Conservation (phyloP, 495 filamentous ascomycete species). For the Podospora comata region DNA sequence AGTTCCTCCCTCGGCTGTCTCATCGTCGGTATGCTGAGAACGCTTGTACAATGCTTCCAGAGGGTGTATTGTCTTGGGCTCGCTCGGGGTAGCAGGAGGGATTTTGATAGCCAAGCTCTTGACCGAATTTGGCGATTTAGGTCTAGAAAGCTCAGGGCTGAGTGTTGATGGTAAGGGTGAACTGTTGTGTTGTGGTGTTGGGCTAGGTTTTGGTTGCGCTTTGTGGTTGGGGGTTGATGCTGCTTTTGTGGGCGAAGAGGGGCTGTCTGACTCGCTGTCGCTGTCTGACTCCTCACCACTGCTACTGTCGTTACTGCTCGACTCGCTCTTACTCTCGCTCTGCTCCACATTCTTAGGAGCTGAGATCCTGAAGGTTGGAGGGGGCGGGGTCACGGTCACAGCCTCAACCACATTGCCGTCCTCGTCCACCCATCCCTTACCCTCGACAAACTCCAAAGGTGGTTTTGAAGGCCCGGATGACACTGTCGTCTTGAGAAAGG, state of each 20-base stretch:
- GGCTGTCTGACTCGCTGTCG: constrained; percentile 28
- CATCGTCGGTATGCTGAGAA: constrained; percentile 41
- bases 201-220: neutral
- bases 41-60: constrained; percentile 88
- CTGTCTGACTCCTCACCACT: constrained; percentile 15
- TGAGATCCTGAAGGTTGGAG: constrained; percentile 11
- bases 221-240: neutral
- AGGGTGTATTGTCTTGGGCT: constrained; percentile 69
- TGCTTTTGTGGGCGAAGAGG: constrained; percentile 26
- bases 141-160: constrained; percentile 27
- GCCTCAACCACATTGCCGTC: constrained; percentile 70
- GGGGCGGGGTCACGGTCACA: constrained; percentile 32
- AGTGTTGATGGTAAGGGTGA: constrained; percentile 21
- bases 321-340: neutral
- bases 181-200: neutral
- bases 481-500: constrained; percentile 60
- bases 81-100: constrained; percentile 38
- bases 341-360: constrained; percentile 8
- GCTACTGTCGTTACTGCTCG: constrained; percentile 1
- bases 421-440: constrained; percentile 84
- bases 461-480: constrained; percentile 33
- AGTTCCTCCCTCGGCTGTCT: constrained; percentile 24
- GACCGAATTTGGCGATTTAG: constrained; percentile 43
- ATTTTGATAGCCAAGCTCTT: constrained; percentile 52
- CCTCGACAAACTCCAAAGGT: constrained; percentile 61